Conservation (phyloP, 2,329 filamentous ascomycete species). For the Hypomyces perniciosus region DNA sequence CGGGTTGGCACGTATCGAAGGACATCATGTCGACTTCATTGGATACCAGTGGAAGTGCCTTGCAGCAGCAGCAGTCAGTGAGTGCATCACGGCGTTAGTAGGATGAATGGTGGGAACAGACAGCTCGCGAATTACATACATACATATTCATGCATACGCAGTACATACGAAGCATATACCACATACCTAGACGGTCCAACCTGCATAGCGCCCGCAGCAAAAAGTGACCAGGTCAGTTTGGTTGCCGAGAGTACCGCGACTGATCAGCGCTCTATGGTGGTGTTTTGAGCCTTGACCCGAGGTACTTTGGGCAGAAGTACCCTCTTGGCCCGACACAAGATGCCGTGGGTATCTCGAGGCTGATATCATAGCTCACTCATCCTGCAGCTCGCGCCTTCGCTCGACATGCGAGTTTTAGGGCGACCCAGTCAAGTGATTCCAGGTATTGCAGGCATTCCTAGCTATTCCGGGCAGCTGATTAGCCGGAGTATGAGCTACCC, state of each 20-base stretch:
- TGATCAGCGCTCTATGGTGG: not conserved
- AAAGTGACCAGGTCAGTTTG: not conserved
- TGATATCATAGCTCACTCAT: too few relatives aligned
- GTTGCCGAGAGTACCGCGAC: conserved; percentile 11
- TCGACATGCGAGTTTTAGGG: too few relatives aligned
- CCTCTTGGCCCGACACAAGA: not conserved
- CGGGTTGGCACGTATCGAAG: conserved; percentile 6
- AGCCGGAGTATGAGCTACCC: too few relatives aligned
- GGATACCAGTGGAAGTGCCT: not conserved
- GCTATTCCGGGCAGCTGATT: too few relatives aligned
- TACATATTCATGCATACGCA: too few relatives aligned
- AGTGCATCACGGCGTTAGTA: not conserved
- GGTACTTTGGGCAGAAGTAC: conserved; percentile 9
- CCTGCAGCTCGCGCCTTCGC: too few relatives aligned
- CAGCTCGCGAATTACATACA: not conserved
- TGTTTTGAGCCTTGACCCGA: too few relatives aligned
- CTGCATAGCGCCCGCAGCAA: conserved; percentile 5
- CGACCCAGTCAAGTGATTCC: too few relatives aligned
- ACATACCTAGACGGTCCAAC: not conserved
- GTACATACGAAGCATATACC: too few relatives aligned
- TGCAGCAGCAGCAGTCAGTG: not conserved
- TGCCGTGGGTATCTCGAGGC: too few relatives aligned
- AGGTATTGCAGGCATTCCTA: too few relatives aligned
- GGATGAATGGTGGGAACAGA: not conserved
- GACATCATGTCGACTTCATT: not conserved